phyloP scores from a whole-genome alignment of 768 basidiomycete species.

The Galerina marginata region DNA sequence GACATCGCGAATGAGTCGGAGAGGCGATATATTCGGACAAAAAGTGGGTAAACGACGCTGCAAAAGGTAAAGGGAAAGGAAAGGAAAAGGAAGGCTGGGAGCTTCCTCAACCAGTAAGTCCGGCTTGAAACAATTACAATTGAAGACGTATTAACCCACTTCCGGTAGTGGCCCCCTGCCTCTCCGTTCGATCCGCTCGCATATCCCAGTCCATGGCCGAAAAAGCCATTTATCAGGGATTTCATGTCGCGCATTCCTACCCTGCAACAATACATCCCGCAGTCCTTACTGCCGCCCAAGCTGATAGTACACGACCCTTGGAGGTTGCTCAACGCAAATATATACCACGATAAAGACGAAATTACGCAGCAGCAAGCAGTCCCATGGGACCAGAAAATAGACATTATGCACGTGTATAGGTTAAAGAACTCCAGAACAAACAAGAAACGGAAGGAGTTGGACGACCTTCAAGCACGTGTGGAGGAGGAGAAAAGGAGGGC shows the following conservation, averaged over 20 bases:
- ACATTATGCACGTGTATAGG: conserved; percentile 13
- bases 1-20: too few relatives aligned
- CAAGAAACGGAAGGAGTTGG: background rate
- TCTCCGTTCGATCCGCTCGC: conserved; percentile 36
- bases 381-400: conserved; percentile 5
- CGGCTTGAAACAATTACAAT: background rate
- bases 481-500: background rate
- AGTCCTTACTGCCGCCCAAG: conserved; percentile 27
- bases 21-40: background rate
- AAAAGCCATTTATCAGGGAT: conserved; percentile 39
- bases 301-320: conserved; percentile 32
- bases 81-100: conserved; percentile 1
- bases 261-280: conserved; percentile 30
- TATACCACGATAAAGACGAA: background rate
- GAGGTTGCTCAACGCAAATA: conserved; percentile 10
- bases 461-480: background rate
- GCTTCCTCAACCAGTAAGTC: conserved; percentile 10
- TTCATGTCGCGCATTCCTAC: conserved; percentile 10
- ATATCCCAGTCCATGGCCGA: conserved; percentile 48
- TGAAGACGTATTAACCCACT: background rate
- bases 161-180: conserved; percentile 16
- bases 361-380: background rate
- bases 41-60: background rate
- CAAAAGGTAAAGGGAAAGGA: conserved; percentile 4
- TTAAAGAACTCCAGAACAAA: conserved; percentile 10